Base-by-base conservation (phyloP, 2,329 filamentous ascomycete species). In the Zymoseptoria brevis region DNA sequence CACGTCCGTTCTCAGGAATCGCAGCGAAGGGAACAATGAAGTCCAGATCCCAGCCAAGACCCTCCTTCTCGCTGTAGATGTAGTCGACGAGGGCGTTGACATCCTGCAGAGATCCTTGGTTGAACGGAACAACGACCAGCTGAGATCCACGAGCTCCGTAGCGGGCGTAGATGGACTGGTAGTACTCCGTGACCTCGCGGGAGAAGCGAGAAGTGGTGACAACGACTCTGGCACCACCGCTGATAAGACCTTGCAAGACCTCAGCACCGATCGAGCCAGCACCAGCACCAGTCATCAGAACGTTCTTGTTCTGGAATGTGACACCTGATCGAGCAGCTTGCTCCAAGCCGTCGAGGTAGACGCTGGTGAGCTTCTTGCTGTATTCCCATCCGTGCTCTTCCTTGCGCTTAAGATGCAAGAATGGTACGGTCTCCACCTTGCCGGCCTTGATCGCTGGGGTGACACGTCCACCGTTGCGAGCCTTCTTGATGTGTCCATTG, bases 181-280 rank as follows among this genome's bases (percentile, higher is more conserved):
- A 99, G 80, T 97, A 99, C 79, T 99, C 94, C 5, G 94, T 99
- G 59, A 99, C 94, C 75, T 96, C 89, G 52, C 91, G 89, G 16
- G 94, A 99, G 81, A 94, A 99, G 67, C 94, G 87, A 71, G 90
- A 96, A 19, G 94, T 99, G 13, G 94, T 99, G 60, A 99, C 95
- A 56, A 97, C 81, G 49, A 99, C 95, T 80, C 94, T 95, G 66
- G 94, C 94, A 73, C 94, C 94, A 77, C 95, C 94, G 71, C 90
- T 96, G 75, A 99, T 91, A 64, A 99, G 82, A 60, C 94, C 94
- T 76, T 96, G 92, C 13, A 99, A 83, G 56, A 99, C 94, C 69
- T 97, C 94, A 41, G 94, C 94, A 74, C 94, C 94, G 67, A 99
- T 99, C 55, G 94, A 99, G 51, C 95, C 95, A 66, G 92, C 94